Conservation (phyloP, 2,329 filamentous ascomycete species). For the Cytospora mali region DNA sequence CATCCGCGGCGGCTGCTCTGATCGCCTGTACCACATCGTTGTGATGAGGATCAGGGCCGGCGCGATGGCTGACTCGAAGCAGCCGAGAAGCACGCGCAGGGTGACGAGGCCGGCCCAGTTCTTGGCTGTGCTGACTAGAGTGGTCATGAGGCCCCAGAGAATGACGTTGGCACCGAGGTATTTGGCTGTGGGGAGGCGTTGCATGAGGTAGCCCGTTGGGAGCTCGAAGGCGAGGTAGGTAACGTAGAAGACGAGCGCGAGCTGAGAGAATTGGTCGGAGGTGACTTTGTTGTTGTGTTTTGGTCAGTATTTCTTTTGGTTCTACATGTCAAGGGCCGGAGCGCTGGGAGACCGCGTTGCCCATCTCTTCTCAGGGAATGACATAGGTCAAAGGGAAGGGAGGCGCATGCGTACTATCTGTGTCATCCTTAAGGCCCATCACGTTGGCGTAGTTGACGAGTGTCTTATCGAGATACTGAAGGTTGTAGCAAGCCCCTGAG, state of each 20-base stretch:
- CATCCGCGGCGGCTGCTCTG: conserved; percentile 38
- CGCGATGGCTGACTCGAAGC: conserved; percentile 56
- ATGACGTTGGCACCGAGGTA: conserved; percentile 50
- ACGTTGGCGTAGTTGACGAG: conserved; percentile 38
- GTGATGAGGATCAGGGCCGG: conserved; percentile 45
- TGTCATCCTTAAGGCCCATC: conserved; percentile 37
- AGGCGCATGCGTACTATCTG: conserved; percentile 25
- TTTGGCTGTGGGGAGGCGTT: conserved; percentile 55
- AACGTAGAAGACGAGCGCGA: conserved; percentile 39
- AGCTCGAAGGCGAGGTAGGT: conserved; percentile 38
- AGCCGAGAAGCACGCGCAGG: conserved; percentile 53
- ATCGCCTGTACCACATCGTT: conserved; percentile 41
- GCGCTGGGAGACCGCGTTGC: neutral
- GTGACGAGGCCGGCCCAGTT: conserved; percentile 53
- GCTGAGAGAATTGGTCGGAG: conserved; percentile 35
- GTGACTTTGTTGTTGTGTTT: conserved; percentile 25
- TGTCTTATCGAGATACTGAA: conserved; percentile 38
- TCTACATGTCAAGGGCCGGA: neutral
- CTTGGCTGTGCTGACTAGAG: conserved; percentile 51
- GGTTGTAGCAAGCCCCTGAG: conserved; percentile 36
- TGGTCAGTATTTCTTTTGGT: neutral
- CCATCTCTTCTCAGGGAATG: neutral
- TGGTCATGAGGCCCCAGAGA: conserved; percentile 51
- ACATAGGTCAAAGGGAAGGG: neutral
- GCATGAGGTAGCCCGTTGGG: conserved; percentile 50